Evolutionary conservation across 352 stramenopile species (phyloP).

Genomic region (Globisporangium carolinianum): DNA sequence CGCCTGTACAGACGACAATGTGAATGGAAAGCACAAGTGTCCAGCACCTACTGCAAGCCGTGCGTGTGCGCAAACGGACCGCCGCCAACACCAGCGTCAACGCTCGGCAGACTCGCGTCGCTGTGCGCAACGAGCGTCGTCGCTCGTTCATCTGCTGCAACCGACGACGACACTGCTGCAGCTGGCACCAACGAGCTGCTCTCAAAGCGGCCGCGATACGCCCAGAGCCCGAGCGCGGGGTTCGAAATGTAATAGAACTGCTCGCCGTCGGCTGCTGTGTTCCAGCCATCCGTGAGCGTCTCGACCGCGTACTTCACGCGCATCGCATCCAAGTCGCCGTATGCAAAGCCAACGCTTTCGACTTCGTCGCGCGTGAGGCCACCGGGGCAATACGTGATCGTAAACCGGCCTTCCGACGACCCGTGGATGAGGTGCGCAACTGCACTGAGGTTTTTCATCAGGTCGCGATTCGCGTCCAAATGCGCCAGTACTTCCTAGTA

Average conservation of each 20-base stretch:
- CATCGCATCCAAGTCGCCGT: conserved; percentile 85
- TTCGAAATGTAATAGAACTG: conserved; percentile 97
- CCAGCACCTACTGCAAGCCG: neutral
- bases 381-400: conserved; percentile 91
- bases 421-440: conserved; percentile 97
- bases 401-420: conserved; percentile 95
- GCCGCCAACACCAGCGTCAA: conserved; percentile 67
- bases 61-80: conserved; percentile 54
- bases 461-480: conserved; percentile 88
- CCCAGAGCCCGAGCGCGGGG: conserved; percentile 95
- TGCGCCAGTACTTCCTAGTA: conserved; percentile 86
- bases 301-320: conserved; percentile 74
- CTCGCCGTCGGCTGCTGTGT: conserved; percentile 67
- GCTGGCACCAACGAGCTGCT: neutral
- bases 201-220: conserved; percentile 80
- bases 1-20: no score
- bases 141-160: conserved; percentile 3
- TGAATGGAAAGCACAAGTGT: neutral
- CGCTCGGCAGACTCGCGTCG: conserved; percentile 43
- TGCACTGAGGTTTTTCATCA: conserved; percentile 94
- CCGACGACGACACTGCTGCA: conserved; percentile 16
- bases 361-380: conserved; percentile 91
- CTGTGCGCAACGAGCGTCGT: conserved; percentile 25
- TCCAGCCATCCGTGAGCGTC: conserved; percentile 91
- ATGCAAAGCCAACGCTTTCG: conserved; percentile 91